These are phyloP conservation scores for Plasmodium vinckei DNA, from an alignment of 169 alveolate genomes.

Conservation along the genomic window DNA sequence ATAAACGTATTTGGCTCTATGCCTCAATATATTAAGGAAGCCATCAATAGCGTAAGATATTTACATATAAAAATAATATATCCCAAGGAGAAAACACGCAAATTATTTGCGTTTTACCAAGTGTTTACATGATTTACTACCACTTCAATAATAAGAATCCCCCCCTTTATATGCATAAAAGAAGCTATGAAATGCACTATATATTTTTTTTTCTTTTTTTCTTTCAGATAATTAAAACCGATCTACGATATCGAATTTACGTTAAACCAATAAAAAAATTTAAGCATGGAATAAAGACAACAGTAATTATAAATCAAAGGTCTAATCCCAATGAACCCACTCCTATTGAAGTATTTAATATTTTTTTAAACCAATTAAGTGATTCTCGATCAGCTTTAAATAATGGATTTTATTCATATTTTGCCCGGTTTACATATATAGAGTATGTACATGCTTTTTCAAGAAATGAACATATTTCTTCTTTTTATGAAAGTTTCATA, in stretches of 20 bases:
- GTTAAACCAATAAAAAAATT: constrained; percentile 49
- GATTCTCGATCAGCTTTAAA: constrained; percentile 56
- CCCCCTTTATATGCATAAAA: too few species aligned
- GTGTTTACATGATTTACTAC: neutral
- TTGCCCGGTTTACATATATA: constrained; percentile 62
- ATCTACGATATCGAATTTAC: constrained; percentile 31
- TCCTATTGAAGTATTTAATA: constrained; percentile 55
- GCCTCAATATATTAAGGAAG: constrained; percentile 58
- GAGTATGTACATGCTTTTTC: constrained; percentile 60
- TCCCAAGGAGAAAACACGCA: neutral
- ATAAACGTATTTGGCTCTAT: constrained; percentile 70
- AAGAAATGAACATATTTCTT: constrained; percentile 18
- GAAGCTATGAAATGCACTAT: too few species aligned
- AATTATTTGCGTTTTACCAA: neutral
- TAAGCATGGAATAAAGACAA: constrained; percentile 62
- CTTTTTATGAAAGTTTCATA: constrained; percentile 22
- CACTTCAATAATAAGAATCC: neutral
- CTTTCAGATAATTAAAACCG: constrained; percentile 43
- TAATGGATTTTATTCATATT: constrained; percentile 56
- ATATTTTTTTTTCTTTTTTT: neutral
- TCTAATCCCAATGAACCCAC: constrained; percentile 60
- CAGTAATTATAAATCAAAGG: constrained; percentile 33
- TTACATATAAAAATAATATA: neutral
- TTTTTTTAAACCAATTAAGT: constrained; percentile 51
- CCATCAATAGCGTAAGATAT: constrained; percentile 28